A percentile compares a stretch with the other conserved stretches of the same genome.
Conservation (phyloP, 805 yeast genomes). For the Suhomyces sp. region DNA sequence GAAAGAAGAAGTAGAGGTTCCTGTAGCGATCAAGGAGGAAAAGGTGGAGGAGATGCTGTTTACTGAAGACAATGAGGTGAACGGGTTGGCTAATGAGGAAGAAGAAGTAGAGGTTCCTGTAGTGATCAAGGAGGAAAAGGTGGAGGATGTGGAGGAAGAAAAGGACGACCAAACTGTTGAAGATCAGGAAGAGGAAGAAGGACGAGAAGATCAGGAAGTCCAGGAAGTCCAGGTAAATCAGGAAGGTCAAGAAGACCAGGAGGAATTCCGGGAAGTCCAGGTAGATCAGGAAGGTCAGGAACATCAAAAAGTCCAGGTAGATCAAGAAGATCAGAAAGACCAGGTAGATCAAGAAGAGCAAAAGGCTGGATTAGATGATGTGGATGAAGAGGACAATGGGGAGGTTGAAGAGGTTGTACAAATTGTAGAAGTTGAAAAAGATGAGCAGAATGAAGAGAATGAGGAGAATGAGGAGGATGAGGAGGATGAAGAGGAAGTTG, state of each 20-base stretch:
- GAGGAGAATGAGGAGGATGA: background rate
- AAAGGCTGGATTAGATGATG: too few species aligned
- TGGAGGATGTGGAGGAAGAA: background rate
- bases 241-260: background rate
- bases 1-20: background rate
- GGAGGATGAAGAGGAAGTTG: background rate
- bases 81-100: background rate
- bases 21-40: background rate
- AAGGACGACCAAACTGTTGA: background rate
- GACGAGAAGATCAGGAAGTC: background rate
- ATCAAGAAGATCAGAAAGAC: too few species aligned
- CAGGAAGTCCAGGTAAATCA: background rate
- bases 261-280: background rate
- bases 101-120: background rate
- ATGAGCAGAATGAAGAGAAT: background rate
- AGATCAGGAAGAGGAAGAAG: background rate
- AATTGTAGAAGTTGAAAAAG: background rate
- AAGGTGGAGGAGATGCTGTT: background rate
- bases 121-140: background rate
- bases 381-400: background rate
- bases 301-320: background rate
- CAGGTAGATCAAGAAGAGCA: too few species aligned
- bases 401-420: too few species aligned
- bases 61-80: background rate
- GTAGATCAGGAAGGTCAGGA: background rate